A percentile compares a stretch with the other conserved stretches of the same genome.
Evolutionary conservation across 2,329 filamentous ascomycete genomes (phyloP).

Genomic region (Xylaria sp.): DNA sequence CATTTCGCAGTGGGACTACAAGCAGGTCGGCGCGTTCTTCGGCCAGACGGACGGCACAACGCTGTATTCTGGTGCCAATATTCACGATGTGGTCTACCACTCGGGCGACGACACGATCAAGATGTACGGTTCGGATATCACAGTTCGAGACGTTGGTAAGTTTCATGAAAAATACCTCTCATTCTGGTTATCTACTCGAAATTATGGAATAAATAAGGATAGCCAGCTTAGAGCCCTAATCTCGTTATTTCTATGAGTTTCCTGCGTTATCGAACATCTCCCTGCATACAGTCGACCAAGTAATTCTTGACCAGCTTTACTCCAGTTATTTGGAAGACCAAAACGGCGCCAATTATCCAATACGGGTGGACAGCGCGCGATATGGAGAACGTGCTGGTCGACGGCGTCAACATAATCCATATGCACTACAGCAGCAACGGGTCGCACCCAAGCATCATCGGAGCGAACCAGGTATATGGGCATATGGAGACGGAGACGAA

Average conservation of each 20-base stretch:
- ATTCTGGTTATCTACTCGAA: neutral
- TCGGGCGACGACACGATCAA: conserved; percentile 26
- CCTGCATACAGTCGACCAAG: too few relatives aligned
- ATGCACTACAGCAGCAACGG: conserved; percentile 32
- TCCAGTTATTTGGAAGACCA: conserved; percentile 19
- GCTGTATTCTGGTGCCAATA: conserved; percentile 19
- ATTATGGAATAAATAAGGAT: too few relatives aligned
- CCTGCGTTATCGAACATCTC: too few relatives aligned
- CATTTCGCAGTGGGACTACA: conserved; percentile 23
- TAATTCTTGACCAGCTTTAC: neutral
- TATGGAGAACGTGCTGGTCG: conserved; percentile 23
- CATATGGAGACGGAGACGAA: neutral
- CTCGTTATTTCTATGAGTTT: neutral
- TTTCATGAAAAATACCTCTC: neutral
- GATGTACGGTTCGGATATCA: conserved; percentile 18
- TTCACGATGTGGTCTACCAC: conserved; percentile 22
- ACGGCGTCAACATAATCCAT: conserved; percentile 25
- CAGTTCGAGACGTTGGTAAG: conserved; percentile 3
- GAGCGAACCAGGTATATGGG: conserved; percentile 18
- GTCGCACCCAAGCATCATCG: conserved; percentile 26
- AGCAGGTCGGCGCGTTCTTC: conserved; percentile 24
- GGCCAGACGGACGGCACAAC: conserved; percentile 27
- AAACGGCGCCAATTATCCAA: conserved; percentile 22
- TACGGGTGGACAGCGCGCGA: conserved; percentile 23
- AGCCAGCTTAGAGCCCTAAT: too few relatives aligned